Conservation (phyloP, 1,284 basidiomycete species). For the Porogramme epimiltina region DNA sequence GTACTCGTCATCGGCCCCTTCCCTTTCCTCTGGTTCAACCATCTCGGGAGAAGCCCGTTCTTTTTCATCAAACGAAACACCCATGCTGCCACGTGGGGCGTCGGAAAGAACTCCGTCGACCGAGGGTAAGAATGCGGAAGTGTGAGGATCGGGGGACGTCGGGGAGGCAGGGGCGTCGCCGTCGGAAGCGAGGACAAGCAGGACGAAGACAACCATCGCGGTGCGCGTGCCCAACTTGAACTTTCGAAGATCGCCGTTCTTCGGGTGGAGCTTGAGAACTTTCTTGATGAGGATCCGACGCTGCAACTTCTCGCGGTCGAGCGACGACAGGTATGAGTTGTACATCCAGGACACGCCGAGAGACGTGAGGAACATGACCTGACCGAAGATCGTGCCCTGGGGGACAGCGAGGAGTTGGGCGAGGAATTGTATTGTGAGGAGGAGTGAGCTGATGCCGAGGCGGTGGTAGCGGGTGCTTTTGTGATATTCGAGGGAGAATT, state of each 20-base stretch:
- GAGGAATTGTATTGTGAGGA: conserved; percentile 4
- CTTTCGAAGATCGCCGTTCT: background rate
- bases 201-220: background rate
- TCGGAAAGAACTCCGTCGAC: too few relatives aligned
- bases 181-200: background rate
- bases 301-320: conserved; percentile 2
- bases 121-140: too few relatives aligned
- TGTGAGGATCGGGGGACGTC: too few relatives aligned
- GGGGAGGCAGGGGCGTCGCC: background rate
- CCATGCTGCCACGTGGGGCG: too few relatives aligned
- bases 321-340: conserved; percentile 11
- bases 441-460: conserved; percentile 12
- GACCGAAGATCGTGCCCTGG: background rate
- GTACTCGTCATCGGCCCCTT: too few relatives aligned
- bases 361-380: conserved; percentile 11
- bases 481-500: conserved; percentile 14
- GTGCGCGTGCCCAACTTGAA: conserved; percentile 9
- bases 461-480: conserved; percentile 7
- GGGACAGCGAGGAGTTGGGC: conserved; percentile 5
- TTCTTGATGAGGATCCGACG: background rate
- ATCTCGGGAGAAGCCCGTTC: too few relatives aligned
- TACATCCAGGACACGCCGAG: conserved; percentile 7
- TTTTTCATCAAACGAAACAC: too few relatives aligned
- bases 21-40: too few relatives aligned
- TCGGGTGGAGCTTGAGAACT: background rate